These are phyloP conservation scores for Obelidium mucronatum DNA, from an alignment of 192 early-diverging fungal genomes.

Conservation along the genomic window DNA sequence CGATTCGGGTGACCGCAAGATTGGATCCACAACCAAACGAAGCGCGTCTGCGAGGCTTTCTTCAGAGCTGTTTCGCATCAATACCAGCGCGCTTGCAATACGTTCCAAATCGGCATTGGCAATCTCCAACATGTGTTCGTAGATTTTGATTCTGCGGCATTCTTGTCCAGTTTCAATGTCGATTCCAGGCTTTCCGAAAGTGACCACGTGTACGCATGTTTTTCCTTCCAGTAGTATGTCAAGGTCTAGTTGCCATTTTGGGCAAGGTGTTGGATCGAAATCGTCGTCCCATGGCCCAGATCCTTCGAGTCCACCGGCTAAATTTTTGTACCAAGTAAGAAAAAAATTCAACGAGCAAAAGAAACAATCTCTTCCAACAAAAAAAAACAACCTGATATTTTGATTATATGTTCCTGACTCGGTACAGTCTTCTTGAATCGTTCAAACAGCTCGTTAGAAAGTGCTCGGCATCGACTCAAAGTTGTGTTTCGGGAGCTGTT, in stretches of 20 bases:
- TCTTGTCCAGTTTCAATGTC: slow-evolving; percentile 9
- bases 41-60: not conserved
- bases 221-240: not conserved
- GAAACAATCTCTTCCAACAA: no score
- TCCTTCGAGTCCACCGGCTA: not conserved
- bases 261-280: not conserved
- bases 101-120: not conserved
- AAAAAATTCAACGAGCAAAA: no score
- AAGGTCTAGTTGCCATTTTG: not conserved
- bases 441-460: not conserved
- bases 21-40: not conserved
- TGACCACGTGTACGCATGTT: slow-evolving; percentile 9
- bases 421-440: not conserved
- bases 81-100: not conserved
- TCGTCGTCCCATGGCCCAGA: not conserved
- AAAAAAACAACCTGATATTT: no score
- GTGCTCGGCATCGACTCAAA: not conserved
- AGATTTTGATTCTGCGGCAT: slow-evolving; percentile 4
- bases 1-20: not conserved
- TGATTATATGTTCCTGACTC: not conserved
- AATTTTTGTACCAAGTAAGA: not conserved
- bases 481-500: no score
- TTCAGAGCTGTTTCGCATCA: no score
- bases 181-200: not conserved
- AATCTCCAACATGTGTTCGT: slow-evolving; percentile 11